phyloP scores from a whole-genome alignment of 257 asterid genomes.

The Cordia subcordata region DNA sequence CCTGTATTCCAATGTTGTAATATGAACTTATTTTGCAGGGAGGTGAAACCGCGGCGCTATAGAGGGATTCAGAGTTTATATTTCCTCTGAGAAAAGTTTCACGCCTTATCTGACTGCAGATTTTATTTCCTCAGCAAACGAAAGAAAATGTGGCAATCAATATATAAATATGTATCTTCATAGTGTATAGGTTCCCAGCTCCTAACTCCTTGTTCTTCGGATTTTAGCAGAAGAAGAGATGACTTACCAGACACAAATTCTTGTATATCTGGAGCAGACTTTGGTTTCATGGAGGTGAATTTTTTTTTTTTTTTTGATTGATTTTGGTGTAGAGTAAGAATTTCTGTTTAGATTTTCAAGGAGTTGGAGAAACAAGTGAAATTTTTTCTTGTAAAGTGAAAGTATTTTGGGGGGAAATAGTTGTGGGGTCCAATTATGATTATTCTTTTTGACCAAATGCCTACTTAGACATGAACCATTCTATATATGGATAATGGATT shows the following conservation, averaged over 20 bases:
- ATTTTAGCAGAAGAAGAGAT: constrained; percentile 76
- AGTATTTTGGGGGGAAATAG: neutral
- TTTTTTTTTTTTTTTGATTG: constrained; percentile 39
- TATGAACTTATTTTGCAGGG: neutral
- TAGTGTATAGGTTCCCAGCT: constrained; percentile 59
- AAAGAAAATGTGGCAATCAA: constrained; percentile 18
- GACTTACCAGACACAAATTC: constrained; percentile 31
- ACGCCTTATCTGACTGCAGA: constrained; percentile 23
- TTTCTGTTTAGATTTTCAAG: neutral
- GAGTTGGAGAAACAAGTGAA: neutral
- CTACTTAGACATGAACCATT: neutral
- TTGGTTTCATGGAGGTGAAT: constrained; percentile 29
- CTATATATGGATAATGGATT: too few species aligned
- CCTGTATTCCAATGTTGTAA: neutral
- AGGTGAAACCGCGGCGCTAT: neutral
- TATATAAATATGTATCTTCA: constrained; percentile 5
- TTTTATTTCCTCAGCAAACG: neutral
- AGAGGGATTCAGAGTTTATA: too few species aligned
- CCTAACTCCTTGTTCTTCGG: constrained; percentile 68
- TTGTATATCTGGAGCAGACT: constrained; percentile 40
- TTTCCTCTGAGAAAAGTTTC: neutral
- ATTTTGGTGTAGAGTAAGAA: neutral
- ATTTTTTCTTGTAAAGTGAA: neutral
- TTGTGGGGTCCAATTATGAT: neutral
- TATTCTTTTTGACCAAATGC: neutral